phyloP scores from a whole-genome alignment of 805 yeast species.

The Metschnikowia drakensbergensis region DNA sequence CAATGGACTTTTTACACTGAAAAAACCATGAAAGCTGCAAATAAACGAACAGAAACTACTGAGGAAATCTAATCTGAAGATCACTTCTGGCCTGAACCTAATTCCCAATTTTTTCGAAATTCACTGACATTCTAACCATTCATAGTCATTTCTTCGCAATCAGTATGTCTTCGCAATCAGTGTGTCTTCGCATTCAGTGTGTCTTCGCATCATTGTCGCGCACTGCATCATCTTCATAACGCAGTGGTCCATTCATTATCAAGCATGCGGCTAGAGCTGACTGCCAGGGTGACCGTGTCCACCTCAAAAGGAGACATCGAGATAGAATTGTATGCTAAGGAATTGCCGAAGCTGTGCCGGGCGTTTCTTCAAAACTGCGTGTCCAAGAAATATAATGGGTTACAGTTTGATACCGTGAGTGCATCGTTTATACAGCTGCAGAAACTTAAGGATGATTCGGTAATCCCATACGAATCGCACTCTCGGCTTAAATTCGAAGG shows the following conservation, averaged over 20 bases:
- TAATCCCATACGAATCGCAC: constrained; percentile 43
- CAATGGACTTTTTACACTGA: too few relatives aligned
- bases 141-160: too few relatives aligned
- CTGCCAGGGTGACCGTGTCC: constrained; percentile 52
- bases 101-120: too few relatives aligned
- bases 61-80: too few relatives aligned
- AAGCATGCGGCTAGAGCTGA: constrained; percentile 42
- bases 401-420: constrained; percentile 40
- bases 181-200: not conserved
- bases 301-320: constrained; percentile 59
- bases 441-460: constrained; percentile 7
- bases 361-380: constrained; percentile 49
- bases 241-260: not conserved
- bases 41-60: too few relatives aligned
- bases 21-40: too few relatives aligned
- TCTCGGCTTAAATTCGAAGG: constrained; percentile 47
- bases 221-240: not conserved
- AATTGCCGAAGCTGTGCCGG: constrained; percentile 48
- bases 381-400: constrained; percentile 39
- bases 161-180: not conserved
- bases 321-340: constrained; percentile 67
- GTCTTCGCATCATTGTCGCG: not conserved
- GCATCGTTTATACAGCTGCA: constrained; percentile 21
- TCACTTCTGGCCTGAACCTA: too few relatives aligned
- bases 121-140: too few relatives aligned